A percentile compares a stretch with the other conserved stretches of the same genome.
Evolutionary conservation across 129 eudicot species (phyloP).

Genomic region (Saposhnikovia divaricata): DNA sequence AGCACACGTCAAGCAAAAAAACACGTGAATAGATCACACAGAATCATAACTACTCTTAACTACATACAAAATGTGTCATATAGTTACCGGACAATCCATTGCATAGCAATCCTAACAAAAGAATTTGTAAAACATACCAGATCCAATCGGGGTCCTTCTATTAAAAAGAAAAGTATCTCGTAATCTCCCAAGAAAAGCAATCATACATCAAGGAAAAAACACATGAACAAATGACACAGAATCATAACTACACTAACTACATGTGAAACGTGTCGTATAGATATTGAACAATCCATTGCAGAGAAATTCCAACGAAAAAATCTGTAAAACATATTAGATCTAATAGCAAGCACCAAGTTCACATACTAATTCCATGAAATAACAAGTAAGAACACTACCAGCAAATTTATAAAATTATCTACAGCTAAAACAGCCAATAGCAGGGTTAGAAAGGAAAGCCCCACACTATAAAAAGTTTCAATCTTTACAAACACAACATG

Average conservation of each 20-base stretch:
- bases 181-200: background rate
- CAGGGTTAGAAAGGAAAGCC: background rate
- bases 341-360: background rate
- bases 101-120: background rate
- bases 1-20: background rate
- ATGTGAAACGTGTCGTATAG: background rate
- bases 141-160: background rate
- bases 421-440: background rate
- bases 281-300: background rate
- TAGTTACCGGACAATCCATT: background rate
- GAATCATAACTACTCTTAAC: background rate
- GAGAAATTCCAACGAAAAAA: background rate
- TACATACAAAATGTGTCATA: background rate
- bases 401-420: background rate
- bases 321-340: background rate
- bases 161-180: background rate
- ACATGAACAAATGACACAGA: background rate
- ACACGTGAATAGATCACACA: background rate
- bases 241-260: background rate
- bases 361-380: background rate
- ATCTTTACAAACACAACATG: conserved; percentile 12
- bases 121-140: background rate
- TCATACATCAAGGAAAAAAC: background rate
- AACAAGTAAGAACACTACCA: background rate
- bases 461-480: background rate